Evolutionary conservation across 116 monocot species (phyloP).

Genomic region (Phalaenopsis hybrid): DNA sequence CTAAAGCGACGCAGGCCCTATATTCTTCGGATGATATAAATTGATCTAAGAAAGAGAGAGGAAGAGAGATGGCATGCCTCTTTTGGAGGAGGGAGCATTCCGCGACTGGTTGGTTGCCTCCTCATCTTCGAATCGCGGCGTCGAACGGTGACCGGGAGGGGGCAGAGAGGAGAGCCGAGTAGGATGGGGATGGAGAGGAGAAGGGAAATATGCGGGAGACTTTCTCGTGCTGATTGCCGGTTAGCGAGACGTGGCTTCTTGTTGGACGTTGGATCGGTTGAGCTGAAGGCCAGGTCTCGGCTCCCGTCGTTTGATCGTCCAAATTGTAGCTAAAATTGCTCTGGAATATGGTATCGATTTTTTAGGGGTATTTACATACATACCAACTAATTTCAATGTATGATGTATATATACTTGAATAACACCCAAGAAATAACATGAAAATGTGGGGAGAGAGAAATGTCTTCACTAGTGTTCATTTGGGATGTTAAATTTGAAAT

Average conservation of each 20-base stretch:
- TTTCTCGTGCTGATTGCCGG: background rate
- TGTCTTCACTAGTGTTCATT: too few species aligned
- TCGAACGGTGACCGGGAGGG: background rate
- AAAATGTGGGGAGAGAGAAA: too few species aligned
- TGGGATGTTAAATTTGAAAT: too few species aligned
- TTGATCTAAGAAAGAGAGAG: background rate
- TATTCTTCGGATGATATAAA: background rate
- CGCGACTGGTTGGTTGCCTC: slow-evolving; percentile 17
- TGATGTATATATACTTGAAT: too few species aligned
- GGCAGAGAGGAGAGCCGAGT: background rate
- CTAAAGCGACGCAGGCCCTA: background rate
- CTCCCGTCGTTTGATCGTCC: too few species aligned
- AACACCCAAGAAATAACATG: too few species aligned
- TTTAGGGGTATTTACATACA: too few species aligned
- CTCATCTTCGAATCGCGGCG: slow-evolving; percentile 17
- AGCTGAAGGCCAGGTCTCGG: too few species aligned
- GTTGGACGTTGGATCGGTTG: background rate
- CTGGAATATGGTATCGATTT: too few species aligned
- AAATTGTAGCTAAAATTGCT: too few species aligned
- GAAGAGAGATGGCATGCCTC: slow-evolving; percentile 15
- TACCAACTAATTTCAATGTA: too few species aligned
- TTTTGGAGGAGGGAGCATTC: slow-evolving; percentile 33
- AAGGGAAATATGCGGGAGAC: too few species aligned
- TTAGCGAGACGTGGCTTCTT: background rate
- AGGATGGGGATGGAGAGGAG: background rate